Evolutionary conservation across 192 early-diverging fungal genomes (phyloP).

Genomic region (Entomortierella parvispora): DNA sequence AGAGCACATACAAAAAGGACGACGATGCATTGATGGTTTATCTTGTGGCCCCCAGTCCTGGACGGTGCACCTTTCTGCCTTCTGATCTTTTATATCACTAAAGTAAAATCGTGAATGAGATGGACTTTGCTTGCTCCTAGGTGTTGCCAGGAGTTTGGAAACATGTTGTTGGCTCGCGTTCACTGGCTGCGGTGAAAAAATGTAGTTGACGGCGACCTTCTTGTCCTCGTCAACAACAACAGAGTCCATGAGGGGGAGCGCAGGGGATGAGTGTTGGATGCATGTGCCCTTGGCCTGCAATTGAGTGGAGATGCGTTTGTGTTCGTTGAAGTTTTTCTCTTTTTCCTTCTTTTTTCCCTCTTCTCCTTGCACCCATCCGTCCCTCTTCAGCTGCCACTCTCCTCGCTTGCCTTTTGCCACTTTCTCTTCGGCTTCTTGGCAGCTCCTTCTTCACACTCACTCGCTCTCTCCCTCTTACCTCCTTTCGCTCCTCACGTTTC

Average conservation of each 20-base stretch:
- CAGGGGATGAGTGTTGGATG: not conserved
- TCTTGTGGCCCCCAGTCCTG: too few species aligned
- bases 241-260: too few species aligned
- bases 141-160: not conserved
- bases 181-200: not conserved
- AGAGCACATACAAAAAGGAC: too few species aligned
- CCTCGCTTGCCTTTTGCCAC: not conserved
- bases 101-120: too few species aligned
- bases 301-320: not conserved
- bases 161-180: not conserved
- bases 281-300: not conserved
- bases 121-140: not conserved
- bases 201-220: too few species aligned
- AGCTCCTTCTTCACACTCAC: not conserved
- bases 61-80: too few species aligned
- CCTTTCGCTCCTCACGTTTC: not conserved
- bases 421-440: not conserved
- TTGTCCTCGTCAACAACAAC: too few species aligned
- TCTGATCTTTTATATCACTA: too few species aligned
- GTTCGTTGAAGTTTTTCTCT: not conserved
- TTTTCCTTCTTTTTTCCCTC: not conserved
- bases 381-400: not conserved
- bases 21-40: too few species aligned
- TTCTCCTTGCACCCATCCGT: not conserved
- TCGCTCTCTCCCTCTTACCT: constrained; percentile 3